Conservation (phyloP, 305 asterid species). For the Ajuga reptans region DNA sequence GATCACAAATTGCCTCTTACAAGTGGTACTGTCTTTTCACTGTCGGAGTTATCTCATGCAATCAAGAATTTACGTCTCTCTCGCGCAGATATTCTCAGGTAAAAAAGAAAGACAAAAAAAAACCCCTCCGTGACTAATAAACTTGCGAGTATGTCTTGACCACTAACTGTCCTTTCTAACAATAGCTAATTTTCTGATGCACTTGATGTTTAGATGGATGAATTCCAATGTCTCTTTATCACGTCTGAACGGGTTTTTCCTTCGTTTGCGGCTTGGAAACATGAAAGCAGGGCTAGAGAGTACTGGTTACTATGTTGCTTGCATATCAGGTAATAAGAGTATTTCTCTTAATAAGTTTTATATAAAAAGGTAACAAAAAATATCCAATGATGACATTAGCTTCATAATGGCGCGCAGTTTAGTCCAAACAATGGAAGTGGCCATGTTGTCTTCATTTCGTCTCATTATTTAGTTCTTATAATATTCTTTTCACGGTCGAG, state of each 20-base stretch:
- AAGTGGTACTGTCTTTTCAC: constrained; percentile 15
- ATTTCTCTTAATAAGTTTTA: neutral
- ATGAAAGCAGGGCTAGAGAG: constrained; percentile 42
- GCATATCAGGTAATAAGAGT: constrained; percentile 39
- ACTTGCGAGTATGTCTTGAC: neutral
- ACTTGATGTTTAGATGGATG: constrained; percentile 41
- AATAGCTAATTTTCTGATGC: neutral
- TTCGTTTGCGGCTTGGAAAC: constrained; percentile 53
- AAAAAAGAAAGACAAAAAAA: neutral
- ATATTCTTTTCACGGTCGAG: neutral
- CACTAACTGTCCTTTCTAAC: neutral
- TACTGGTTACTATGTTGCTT: constrained; percentile 51
- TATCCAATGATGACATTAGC: neutral
- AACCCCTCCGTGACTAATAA: too few relatives aligned
- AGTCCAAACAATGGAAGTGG: neutral
- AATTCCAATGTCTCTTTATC: constrained; percentile 31
- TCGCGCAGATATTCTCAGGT: constrained; percentile 60
- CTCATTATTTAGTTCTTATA: neutral
- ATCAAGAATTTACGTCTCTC: constrained; percentile 53
- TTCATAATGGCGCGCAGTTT: neutral
- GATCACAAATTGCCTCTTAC: constrained; percentile 8
- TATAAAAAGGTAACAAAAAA: neutral
- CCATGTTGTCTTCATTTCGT: neutral
- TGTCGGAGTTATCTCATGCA: constrained; percentile 39
- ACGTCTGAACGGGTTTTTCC: constrained; percentile 46